A percentile compares a stretch with the other conserved stretches of the same genome.
These are phyloP conservation scores for Backusella morwellensis DNA, from an alignment of 192 early-diverging fungal genomes.

Conservation along the genomic window DNA sequence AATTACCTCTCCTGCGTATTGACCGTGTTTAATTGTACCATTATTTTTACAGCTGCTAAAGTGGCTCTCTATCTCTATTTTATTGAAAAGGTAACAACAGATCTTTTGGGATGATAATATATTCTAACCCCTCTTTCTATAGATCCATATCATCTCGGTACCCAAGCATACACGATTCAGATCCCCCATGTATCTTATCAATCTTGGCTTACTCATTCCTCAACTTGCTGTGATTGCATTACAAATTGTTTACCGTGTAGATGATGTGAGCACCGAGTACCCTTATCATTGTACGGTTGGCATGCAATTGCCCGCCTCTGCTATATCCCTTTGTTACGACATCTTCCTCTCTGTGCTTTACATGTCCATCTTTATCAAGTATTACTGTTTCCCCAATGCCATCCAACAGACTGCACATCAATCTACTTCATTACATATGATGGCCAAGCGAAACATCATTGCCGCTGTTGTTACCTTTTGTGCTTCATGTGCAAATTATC, in stretches of 20 bases:
- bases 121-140: neutral
- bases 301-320: constrained; percentile 16
- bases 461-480: constrained; percentile 35
- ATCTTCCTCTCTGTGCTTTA: constrained; percentile 14
- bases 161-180: constrained; percentile 27
- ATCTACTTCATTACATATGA: constrained; percentile 19
- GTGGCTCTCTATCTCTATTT: constrained; percentile 47
- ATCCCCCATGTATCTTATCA: constrained; percentile 38
- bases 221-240: constrained; percentile 28
- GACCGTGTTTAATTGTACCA: constrained; percentile 33
- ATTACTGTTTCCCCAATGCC: constrained; percentile 12
- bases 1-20: constrained; percentile 39
- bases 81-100: constrained; percentile 38
- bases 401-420: constrained; percentile 25
- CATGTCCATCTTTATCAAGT: constrained; percentile 15
- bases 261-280: constrained; percentile 10
- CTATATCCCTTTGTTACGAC: constrained; percentile 20
- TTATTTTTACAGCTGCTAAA: constrained; percentile 41
- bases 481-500: constrained; percentile 34
- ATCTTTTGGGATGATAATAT: too few relatives aligned
- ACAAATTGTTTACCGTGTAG: constrained; percentile 25
- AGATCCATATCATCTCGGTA: constrained; percentile 26
- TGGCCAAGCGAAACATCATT: constrained; percentile 39
- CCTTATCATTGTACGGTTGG: constrained; percentile 30
- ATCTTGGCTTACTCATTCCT: constrained; percentile 33